Conservation (phyloP, 371 early-diverging fungal species). For the Mucor mucedo region DNA sequence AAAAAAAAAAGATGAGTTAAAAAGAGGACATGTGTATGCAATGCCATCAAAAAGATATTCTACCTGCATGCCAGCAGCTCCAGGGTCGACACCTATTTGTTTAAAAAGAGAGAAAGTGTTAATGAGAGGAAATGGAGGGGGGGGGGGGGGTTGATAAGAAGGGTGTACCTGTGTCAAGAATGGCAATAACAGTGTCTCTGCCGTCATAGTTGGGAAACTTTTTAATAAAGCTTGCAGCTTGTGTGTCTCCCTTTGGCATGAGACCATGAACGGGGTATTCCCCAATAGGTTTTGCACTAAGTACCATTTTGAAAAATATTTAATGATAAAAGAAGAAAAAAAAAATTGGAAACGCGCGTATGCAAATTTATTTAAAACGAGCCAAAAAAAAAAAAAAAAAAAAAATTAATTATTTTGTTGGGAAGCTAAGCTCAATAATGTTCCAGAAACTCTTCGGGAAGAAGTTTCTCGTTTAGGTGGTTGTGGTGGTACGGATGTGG, state of each 20-base stretch:
- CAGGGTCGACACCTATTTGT: conserved; percentile 81
- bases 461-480: conserved; percentile 25
- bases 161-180: conserved; percentile 80
- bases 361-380: conserved; percentile 5
- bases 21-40: too few relatives aligned
- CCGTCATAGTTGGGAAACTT: conserved; percentile 90
- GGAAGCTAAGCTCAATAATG: conserved; percentile 41
- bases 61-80: conserved; percentile 83
- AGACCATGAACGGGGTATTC: conserved; percentile 74
- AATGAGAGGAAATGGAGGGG: not conserved
- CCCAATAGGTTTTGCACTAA: conserved; percentile 48
- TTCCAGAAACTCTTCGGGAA: conserved; percentile 46
- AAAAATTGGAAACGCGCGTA: conserved; percentile 13
- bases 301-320: conserved; percentile 6
- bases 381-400: not conserved
- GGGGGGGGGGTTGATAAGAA: not conserved
- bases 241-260: conserved; percentile 83
- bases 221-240: conserved; percentile 81
- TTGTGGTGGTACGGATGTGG: conserved; percentile 30
- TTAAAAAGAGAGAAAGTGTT: conserved; percentile 10
- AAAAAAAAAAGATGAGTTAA: too few relatives aligned
- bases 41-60: not conserved
- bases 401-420: conserved; percentile 16
- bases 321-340: conserved; percentile 1
- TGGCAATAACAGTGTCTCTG: conserved; percentile 86